phyloP scores from a whole-genome alignment of 768 basidiomycete species.

The Tulasnella sp. region DNA sequence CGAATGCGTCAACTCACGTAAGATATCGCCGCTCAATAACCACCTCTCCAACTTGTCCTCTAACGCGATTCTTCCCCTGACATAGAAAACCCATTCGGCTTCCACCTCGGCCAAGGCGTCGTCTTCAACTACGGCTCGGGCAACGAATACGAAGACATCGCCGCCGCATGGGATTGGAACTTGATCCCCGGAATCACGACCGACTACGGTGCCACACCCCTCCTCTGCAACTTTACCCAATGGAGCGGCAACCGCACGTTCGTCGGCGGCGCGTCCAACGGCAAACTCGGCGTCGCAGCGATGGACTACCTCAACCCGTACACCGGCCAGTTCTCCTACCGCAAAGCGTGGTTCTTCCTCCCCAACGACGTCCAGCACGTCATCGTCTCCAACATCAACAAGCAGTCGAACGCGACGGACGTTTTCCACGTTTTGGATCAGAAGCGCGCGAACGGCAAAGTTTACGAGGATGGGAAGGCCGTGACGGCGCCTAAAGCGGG shows the following conservation, averaged over 20 bases:
- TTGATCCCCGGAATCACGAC: slow-evolving; percentile 64
- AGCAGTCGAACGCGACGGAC: slow-evolving; percentile 33
- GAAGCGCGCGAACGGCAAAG: slow-evolving; percentile 38
- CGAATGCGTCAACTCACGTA: slow-evolving; percentile 48
- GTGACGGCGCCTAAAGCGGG: slow-evolving; percentile 22
- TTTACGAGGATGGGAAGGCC: slow-evolving; percentile 38
- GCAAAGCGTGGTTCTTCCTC: slow-evolving; percentile 70
- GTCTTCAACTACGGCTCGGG: slow-evolving; percentile 57
- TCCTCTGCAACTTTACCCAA: slow-evolving; percentile 42
- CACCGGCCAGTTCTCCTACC: slow-evolving; percentile 49
- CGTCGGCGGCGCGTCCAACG: slow-evolving; percentile 60
- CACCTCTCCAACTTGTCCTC: too few relatives aligned
- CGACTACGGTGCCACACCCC: slow-evolving; percentile 50
- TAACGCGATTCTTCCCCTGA: too few relatives aligned
- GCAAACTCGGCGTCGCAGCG: slow-evolving; percentile 46
- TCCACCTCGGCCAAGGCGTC: slow-evolving; percentile 61
- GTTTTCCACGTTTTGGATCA: slow-evolving; percentile 65
- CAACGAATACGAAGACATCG: slow-evolving; percentile 65
- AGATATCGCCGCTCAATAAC: background rate
- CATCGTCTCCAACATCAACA: slow-evolving; percentile 44
- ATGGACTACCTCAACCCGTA: slow-evolving; percentile 63
- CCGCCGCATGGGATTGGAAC: slow-evolving; percentile 71
- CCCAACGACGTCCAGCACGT: slow-evolving; percentile 55
- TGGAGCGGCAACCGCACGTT: slow-evolving; percentile 46
- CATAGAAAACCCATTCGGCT: slow-evolving; percentile 54